phyloP scores from a whole-genome alignment of 139 green algal species.

The Parachlorella kessleri region DNA sequence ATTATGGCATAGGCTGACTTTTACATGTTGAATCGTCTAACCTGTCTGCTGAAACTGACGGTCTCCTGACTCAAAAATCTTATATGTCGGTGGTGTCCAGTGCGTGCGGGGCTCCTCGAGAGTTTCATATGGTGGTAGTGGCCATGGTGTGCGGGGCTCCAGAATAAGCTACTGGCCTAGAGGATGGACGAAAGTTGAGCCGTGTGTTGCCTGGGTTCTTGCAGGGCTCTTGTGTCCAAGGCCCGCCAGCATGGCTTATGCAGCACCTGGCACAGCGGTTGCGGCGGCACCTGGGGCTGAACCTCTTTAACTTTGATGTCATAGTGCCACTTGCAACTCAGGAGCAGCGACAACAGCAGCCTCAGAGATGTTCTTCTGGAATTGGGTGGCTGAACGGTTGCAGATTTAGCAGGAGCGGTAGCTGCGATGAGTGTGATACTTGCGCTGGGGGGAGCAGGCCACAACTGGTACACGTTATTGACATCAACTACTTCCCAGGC shows the following conservation, averaged over 20 bases:
- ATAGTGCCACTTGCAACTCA: conserved; percentile 56
- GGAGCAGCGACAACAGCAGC: neutral
- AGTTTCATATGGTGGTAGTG: no score
- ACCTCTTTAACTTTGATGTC: conserved; percentile 92
- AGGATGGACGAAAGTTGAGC: neutral
- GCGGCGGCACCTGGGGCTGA: conserved; percentile 58
- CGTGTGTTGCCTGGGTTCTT: neutral
- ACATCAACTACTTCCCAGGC: conserved; percentile 71
- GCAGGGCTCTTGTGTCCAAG: conserved; percentile 31
- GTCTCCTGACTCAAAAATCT: no score
- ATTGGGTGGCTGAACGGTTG: neutral
- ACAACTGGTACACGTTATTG: conserved; percentile 48
- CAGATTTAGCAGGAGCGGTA: neutral
- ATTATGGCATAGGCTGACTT: no score
- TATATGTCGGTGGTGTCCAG: no score
- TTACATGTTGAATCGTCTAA: no score
- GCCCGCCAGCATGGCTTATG: conserved; percentile 75
- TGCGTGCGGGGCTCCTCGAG: no score
- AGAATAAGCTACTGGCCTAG: no score
- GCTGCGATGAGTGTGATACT: neutral
- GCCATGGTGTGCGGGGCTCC: no score
- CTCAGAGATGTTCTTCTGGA: neutral
- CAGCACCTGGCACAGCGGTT: conserved; percentile 61
- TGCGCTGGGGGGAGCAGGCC: neutral
- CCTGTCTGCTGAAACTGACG: no score